Conservation (phyloP, 441 rosid genomes). For the Populus hybrid region DNA sequence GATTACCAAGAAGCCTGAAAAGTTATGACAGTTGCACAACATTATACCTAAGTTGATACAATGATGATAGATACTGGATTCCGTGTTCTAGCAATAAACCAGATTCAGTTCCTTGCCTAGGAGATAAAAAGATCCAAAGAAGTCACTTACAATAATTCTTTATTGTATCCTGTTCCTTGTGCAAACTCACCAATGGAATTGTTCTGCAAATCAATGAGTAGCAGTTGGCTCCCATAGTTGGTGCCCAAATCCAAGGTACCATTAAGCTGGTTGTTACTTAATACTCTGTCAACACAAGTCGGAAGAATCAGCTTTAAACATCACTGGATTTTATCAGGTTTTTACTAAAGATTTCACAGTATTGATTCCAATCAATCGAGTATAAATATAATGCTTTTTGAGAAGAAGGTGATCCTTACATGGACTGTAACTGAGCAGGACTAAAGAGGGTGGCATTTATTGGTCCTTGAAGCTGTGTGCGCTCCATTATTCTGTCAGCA, state of each 20-base stretch:
- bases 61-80: background rate
- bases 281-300: conserved; percentile 28
- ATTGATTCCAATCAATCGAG: background rate
- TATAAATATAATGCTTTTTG: background rate
- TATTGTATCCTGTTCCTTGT: conserved; percentile 14
- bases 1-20: conserved; percentile 51
- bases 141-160: conserved; percentile 36
- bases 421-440: background rate
- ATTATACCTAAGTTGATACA: background rate
- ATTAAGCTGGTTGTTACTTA: conserved; percentile 44
- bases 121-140: background rate
- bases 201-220: conserved; percentile 42
- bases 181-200: conserved; percentile 27
- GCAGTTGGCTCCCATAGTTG: conserved; percentile 38
- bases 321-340: background rate
- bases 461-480: conserved; percentile 3
- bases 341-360: background rate
- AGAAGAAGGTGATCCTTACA: background rate
- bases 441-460: background rate
- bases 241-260: conserved; percentile 47
- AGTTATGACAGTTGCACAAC: background rate
- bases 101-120: background rate
- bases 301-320: background rate
- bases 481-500: background rate
- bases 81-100: background rate